Base-by-base conservation (phyloP, 1,139 yeast species). In the Spathaspora sp. region DNA sequence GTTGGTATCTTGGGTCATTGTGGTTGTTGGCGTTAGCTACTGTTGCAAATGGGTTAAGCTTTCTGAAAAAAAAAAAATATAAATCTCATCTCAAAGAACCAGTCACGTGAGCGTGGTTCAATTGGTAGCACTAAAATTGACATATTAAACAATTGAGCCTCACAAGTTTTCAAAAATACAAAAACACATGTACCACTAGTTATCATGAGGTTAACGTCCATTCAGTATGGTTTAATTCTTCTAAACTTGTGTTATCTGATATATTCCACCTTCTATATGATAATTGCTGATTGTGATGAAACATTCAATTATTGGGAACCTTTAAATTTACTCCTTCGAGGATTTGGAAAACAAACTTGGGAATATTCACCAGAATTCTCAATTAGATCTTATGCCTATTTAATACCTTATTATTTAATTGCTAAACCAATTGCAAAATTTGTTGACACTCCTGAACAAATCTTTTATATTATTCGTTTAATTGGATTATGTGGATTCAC, bases 271-370 rank as follows among this genome's bases (percentile, higher is more conserved):
- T 56, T 74, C 13, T 76, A 68, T 56, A 82, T 89, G 64, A 83
- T 86, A 38, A 84, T 89, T 24, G 80, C 91, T 1, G 97, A 89
- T 59, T 89, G 96, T 61, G 97, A 89, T 63, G 95, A 87, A 62
- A 76, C 81, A 34, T 91, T 81, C 75, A 91, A 91, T 59, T 91
- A 89, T 66, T 90, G 91, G 93, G 99, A 91, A 56, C 97, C 99
- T 0, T 71, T 91, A 48, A 93, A 91, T 60, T 74, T 86, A 45
- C 58, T 91, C 34, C 68, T 86, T 2, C 78, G 96, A 54, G 86
- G 86, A 2, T 89, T 88, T 63, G 99, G 98, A 2, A 87, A 89
- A 56, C 90, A 90, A 64, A 91, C 98, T 0, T 91, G 97, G 98
- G 98, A 91, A 60, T 91, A 91, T 63, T 89, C 97, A 0, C 97